phyloP scores from a whole-genome alignment of 108 stramenopile genomes.

The Aurantiochytrium sp. region DNA sequence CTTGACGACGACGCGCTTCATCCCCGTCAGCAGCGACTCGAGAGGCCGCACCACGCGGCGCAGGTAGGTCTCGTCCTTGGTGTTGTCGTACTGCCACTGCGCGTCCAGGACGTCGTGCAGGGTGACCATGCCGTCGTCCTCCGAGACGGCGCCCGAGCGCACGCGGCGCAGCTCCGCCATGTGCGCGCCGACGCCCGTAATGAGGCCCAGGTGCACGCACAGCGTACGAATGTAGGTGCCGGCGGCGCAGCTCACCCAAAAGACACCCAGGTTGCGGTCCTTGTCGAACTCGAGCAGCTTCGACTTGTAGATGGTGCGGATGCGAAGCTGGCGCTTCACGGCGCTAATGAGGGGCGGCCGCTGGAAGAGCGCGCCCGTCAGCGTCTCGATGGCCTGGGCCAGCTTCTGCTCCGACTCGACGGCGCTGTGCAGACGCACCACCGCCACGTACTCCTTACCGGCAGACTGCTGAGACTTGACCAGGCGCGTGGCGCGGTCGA shows the following conservation, averaged over 20 bases:
- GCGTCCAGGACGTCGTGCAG: conserved; percentile 99
- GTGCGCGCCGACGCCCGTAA: conserved; percentile 96
- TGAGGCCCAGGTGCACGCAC: conserved; percentile 94
- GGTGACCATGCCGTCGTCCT: conserved; percentile 87
- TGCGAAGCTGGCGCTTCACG: conserved; percentile 96
- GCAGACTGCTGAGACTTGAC: conserved; percentile 98
- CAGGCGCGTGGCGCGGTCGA: conserved; percentile 95
- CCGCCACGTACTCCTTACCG: conserved; percentile 96
- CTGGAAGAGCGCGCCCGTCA: conserved; percentile 97
- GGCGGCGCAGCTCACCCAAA: conserved; percentile 93
- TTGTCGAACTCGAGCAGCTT: conserved; percentile 93
- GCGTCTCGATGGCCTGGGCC: conserved; percentile 83
- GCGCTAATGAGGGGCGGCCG: conserved; percentile 98
- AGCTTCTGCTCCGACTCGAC: conserved; percentile 71
- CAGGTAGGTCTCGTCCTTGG: conserved; percentile 97
- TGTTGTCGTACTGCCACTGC: conserved; percentile 92
- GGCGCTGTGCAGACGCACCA: conserved; percentile 92
- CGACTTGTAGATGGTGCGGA: conserved; percentile 93
- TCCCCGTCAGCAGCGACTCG: conserved; percentile 86
- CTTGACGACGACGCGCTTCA: conserved; percentile 98
- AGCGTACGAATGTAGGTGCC: conserved; percentile 98
- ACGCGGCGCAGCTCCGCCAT: conserved; percentile 99
- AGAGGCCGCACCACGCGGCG: conserved; percentile 94
- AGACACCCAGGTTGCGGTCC: conserved; percentile 88
- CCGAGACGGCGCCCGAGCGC: conserved; percentile 81